Evolutionary conservation across 345 rosid genomes (phyloP), one percentile per base, ranked within the genome.

Genomic region (Cardiospermum halicacabum): DNA sequence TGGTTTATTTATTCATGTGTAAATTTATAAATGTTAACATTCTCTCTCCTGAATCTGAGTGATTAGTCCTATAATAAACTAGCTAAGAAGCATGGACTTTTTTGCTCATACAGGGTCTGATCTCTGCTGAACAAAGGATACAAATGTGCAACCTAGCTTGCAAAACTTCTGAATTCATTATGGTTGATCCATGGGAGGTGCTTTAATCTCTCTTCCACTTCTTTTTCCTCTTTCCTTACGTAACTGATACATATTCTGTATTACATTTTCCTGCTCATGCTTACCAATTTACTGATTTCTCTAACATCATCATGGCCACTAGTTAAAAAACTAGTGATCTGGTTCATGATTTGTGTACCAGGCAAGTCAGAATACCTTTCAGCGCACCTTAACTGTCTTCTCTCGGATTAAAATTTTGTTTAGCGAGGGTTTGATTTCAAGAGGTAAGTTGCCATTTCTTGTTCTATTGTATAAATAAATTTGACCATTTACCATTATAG

Each of bases 111-210:
- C 56, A 93, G 97, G 90, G 88, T 15, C 96, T 94, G 48, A 48
- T 84, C 54, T 74, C 93, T 40, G 91, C 91, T 58, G 83, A 79
- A 28, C 93, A 94, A 75, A 91, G 89, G 19, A 31, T 81, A 43
- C 54, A 28, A 59, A 77, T 94, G 89, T 94, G 97, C 73, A 71
- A 77, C 42, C 78, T 87, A 50, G 86, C 99, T 32, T 87, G 96
- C 62, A 74, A 76, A 70, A 84, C 84, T 81, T 91, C 96, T 32
- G 83, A 87, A 48, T 85, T 89, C 65, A 58, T 94, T 60, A 94
- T 89, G 99, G 96, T 91, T 57, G 96, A 90, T 84, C 83, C 92
- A 2, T 93, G 98, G 97, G 96, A 88, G 96, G 95, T 89, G 72
- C 49, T 30, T 7, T 45, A 49, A 51, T 68, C 40, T 43, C 40